Conservation (phyloP, 73 alveolate genomes). For the Symbiodinium natans region DNA sequence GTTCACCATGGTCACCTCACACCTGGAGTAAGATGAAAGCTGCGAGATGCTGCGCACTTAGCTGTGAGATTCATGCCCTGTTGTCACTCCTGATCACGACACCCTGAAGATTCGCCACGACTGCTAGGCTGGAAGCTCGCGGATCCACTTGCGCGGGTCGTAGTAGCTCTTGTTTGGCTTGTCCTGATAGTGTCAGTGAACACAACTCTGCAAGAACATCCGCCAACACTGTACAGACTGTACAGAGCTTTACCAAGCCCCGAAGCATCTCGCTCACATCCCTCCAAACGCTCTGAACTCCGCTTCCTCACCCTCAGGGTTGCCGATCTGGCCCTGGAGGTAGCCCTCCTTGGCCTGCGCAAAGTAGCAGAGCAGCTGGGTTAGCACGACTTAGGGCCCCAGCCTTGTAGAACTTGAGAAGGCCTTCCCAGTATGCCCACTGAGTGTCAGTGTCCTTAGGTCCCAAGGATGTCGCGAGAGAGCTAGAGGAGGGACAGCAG, state of each 20-base stretch:
- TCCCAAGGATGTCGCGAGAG: background rate
- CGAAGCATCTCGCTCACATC: background rate
- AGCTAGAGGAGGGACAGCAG: too few species aligned
- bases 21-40: background rate
- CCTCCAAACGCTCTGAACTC: background rate
- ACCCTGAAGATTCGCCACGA: too few species aligned
- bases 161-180: slow-evolving; percentile 23
- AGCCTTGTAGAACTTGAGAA: slow-evolving; percentile 69
- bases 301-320: slow-evolving; percentile 25
- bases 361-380: background rate
- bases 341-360: slow-evolving; percentile 36
- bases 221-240: background rate
- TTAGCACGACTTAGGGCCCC: background rate
- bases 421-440: slow-evolving; percentile 94
- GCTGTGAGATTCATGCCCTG: too few species aligned
- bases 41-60: too few species aligned
- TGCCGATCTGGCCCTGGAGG: slow-evolving; percentile 33
- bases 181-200: background rate
- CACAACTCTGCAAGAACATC: background rate
- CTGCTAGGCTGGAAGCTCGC: background rate
- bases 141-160: slow-evolving; percentile 20
- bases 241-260: background rate
- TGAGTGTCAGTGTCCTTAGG: slow-evolving; percentile 36
- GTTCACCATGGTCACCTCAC: background rate
- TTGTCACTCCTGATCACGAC: too few species aligned